Conservation (phyloP, 352 stramenopile species). For the Aphanomyces cochlioides region DNA sequence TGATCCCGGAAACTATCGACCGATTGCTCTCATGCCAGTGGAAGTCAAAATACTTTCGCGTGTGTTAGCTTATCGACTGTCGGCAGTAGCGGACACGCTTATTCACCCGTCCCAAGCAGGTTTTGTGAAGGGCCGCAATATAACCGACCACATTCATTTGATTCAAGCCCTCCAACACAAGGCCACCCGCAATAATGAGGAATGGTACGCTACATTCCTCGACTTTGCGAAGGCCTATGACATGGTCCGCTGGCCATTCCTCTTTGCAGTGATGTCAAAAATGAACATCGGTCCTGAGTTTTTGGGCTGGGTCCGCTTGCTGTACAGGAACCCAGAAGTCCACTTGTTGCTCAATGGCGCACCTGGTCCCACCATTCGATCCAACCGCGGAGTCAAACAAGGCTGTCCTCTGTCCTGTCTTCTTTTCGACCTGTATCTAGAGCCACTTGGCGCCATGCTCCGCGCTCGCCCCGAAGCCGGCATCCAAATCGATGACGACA, state of each 20-base stretch:
- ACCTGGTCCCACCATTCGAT: conserved; percentile 20
- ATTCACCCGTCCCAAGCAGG: conserved; percentile 34
- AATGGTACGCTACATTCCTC: conserved; percentile 31
- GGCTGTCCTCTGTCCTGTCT: conserved; percentile 30
- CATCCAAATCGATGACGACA: not conserved
- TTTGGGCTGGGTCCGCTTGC: conserved; percentile 24
- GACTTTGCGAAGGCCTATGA: conserved; percentile 36
- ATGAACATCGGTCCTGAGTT: conserved; percentile 34
- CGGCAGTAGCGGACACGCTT: not conserved
- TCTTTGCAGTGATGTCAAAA: conserved; percentile 27
- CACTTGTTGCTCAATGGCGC: conserved; percentile 29
- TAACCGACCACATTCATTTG: conserved; percentile 32
- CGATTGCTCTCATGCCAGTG: conserved; percentile 27
- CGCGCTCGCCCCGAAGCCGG: not conserved
- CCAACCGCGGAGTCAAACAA: conserved; percentile 29
- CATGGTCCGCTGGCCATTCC: conserved; percentile 33
- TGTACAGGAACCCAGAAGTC: conserved; percentile 28
- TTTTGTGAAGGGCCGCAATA: conserved; percentile 26
- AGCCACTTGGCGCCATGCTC: conserved; percentile 26
- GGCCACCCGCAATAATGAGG: not conserved
- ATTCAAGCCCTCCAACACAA: conserved; percentile 32
- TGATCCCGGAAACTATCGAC: not conserved
- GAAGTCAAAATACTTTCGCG: conserved; percentile 32
- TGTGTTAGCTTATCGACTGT: not conserved
- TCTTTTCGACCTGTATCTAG: conserved; percentile 27